Base-by-base conservation (phyloP, 2,329 filamentous ascomycete genomes). In the Pseudopithomyces chartarum region DNA sequence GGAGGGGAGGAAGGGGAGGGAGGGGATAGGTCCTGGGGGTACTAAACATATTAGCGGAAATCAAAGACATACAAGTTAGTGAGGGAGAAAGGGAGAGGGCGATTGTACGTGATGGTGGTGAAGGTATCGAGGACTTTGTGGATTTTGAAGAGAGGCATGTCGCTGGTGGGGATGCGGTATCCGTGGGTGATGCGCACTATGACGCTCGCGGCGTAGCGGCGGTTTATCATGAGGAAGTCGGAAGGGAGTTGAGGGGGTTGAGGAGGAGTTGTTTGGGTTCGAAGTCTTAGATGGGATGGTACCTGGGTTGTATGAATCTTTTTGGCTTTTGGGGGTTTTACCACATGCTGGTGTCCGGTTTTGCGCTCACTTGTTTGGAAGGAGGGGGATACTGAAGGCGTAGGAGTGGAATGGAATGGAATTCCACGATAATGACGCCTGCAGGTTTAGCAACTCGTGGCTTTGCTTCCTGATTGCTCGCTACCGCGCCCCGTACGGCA, bases 181-280 rank as follows among this genome's bases (percentile, higher is more conserved):
- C 73, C 72, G 48, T 74, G 75, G 1, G 71, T 69, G 8, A 74
- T 66, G 1, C 69, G 60, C 67, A 73, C 74, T 42, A 73, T 75
- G 2, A 75, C 66, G 22, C 64, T 66, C 5, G 70, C 69, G 1
- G 69, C 65, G 54, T 75, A 74, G 8, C 73, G 61, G 19, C 72
- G 54, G 50, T 73, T 75, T 52, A 70, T 67, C 19, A 60, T 56
- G 32, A 72, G 66, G 42, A 73, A 75, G 19, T 71, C 61, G n/a
- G 68, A 55, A 1, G 71, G 69, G 15, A 71, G 1, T 63, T 57
- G n/a, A 82, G 57, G 0, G 82, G 62, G 12, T 82, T 78, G 15
- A 67, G 68, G 1, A 82, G 56, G 0, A 82, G 60, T 49, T 82
- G 79, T 52, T 74, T 78, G 26, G 76, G 78, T 59, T 83, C 81